Conservation (phyloP, 1,284 basidiomycete species). For the Malassezia dermatis region DNA sequence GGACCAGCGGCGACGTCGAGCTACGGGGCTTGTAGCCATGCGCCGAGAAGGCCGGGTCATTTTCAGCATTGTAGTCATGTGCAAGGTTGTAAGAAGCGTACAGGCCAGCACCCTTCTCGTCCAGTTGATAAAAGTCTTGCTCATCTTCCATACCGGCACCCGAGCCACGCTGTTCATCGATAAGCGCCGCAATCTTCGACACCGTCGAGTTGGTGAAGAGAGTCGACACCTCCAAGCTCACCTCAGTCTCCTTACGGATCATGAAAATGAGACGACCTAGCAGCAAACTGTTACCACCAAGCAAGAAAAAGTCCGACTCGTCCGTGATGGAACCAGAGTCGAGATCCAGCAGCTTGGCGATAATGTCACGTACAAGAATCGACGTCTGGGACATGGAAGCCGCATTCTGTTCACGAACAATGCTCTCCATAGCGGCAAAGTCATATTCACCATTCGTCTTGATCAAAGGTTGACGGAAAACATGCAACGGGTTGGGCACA, state of each 20-base stretch:
- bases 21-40: slow-evolving; percentile 45
- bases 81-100: slow-evolving; percentile 24
- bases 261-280: slow-evolving; percentile 44
- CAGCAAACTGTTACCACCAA: slow-evolving; percentile 46
- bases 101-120: slow-evolving; percentile 39
- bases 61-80: slow-evolving; percentile 41
- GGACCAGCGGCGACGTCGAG: slow-evolving; percentile 42
- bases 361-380: slow-evolving; percentile 44
- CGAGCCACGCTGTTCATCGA: slow-evolving; percentile 39
- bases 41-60: slow-evolving; percentile 36
- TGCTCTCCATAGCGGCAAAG: slow-evolving; percentile 47
- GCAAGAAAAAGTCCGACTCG: slow-evolving; percentile 47
- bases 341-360: slow-evolving; percentile 44
- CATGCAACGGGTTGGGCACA: slow-evolving; percentile 47
- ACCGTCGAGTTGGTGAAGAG: slow-evolving; percentile 47
- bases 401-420: slow-evolving; percentile 46
- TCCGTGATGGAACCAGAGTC: slow-evolving; percentile 46
- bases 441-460: slow-evolving; percentile 45
- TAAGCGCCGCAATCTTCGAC: slow-evolving; percentile 38
- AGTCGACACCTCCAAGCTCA: slow-evolving; percentile 42
- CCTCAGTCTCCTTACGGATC: slow-evolving; percentile 46
- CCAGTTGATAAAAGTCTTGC: slow-evolving; percentile 34
- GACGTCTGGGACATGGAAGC: slow-evolving; percentile 44
- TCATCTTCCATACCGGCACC: slow-evolving; percentile 34
- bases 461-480: slow-evolving; percentile 46